phyloP scores from a whole-genome alignment of 345 rosid genomes.

The Dipteronia dyeriana region DNA sequence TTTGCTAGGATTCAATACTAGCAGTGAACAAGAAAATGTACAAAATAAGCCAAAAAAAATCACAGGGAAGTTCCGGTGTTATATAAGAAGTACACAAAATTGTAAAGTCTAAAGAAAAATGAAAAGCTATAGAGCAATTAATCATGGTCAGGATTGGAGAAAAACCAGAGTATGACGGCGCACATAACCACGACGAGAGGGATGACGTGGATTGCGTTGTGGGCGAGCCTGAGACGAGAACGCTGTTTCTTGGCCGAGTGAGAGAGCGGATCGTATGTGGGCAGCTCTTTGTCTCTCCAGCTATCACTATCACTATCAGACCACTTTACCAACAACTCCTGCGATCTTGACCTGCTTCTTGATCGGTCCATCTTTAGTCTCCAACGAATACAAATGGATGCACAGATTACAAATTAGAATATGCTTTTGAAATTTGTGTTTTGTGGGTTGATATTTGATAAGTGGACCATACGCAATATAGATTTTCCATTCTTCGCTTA shows the following conservation, averaged over 20 bases:
- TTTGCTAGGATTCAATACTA: too few relatives aligned
- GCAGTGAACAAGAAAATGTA: not conserved
- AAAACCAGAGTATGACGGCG: constrained; percentile 76
- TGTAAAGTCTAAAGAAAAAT: not conserved
- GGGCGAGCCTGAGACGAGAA: constrained; percentile 61
- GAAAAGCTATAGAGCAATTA: not conserved
- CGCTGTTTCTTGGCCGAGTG: constrained; percentile 62
- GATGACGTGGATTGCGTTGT: constrained; percentile 73
- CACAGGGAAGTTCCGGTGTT: not conserved
- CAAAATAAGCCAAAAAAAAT: not conserved
- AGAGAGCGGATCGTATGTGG: constrained; percentile 66
- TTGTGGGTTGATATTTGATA: too few relatives aligned
- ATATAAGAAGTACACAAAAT: not conserved
- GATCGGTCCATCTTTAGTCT: too few relatives aligned
- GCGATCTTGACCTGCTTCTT: too few relatives aligned
- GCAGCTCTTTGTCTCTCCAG: constrained; percentile 39
- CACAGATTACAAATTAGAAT: too few relatives aligned
- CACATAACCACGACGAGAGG: constrained; percentile 67
- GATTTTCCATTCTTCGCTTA: too few relatives aligned
- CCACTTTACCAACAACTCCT: too few relatives aligned
- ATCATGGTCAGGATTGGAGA: constrained; percentile 45
- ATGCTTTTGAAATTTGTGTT: too few relatives aligned
- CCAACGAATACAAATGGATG: too few relatives aligned
- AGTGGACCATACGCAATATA: too few relatives aligned
- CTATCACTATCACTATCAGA: not conserved